phyloP scores from a whole-genome alignment of 1,139 yeast species.

The Sugiyamaella sp. region DNA sequence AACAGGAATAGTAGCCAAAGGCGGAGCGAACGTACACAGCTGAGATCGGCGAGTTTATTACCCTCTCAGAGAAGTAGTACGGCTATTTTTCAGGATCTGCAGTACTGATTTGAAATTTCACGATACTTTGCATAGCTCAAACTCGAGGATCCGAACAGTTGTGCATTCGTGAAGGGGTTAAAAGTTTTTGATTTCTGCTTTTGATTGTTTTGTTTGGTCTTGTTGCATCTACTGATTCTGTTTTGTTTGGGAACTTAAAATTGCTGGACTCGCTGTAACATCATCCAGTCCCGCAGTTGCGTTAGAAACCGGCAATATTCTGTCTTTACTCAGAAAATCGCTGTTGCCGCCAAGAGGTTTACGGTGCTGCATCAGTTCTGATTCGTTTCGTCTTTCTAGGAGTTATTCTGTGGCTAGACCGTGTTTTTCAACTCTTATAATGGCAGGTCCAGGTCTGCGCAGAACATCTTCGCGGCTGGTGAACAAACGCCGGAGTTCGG shows the following conservation, averaged over 20 bases:
- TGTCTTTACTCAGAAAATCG: conserved; percentile 17
- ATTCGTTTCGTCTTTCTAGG: neutral
- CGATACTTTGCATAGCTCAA: too few species aligned
- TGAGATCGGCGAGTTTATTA: neutral
- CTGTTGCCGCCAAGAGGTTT: conserved; percentile 17
- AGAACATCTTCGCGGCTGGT: conserved; percentile 10
- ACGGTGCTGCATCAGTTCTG: conserved; percentile 13
- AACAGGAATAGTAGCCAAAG: too few species aligned
- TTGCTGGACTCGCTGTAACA: too few species aligned
- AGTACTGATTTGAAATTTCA: conserved; percentile 13
- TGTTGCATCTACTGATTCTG: too few species aligned
- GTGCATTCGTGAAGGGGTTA: too few species aligned
- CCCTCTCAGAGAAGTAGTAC: conserved; percentile 13
- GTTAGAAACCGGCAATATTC: conserved; percentile 19
- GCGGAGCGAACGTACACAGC: too few species aligned
- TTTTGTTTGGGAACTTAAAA: neutral
- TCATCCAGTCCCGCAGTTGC: too few species aligned
- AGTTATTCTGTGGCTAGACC: neutral
- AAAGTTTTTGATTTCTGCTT: neutral
- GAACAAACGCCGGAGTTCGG: conserved; percentile 14
- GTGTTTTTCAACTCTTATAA: conserved; percentile 5
- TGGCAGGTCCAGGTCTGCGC: conserved; percentile 15
- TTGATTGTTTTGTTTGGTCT: neutral
- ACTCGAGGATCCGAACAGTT: too few species aligned
- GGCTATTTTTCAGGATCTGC: conserved; percentile 5